Evolutionary conservation across 2,329 filamentous ascomycete genomes (phyloP).

Genomic region (Xylariales sp.): DNA sequence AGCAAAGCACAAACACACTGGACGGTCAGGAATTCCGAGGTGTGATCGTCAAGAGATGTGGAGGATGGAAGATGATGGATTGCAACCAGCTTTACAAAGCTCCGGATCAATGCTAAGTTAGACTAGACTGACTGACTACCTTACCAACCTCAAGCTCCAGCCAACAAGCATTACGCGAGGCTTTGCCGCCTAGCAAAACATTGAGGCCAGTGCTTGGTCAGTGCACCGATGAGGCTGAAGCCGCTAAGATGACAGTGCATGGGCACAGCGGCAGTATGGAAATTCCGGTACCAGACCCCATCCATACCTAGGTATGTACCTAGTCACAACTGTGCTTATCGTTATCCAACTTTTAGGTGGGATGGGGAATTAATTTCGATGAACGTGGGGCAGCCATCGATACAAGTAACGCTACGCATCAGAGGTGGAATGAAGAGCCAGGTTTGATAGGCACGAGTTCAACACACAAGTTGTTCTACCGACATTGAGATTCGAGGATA

Average conservation of each 20-base stretch:
- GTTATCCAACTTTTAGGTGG: not conserved
- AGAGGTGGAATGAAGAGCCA: too few species aligned
- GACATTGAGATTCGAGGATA: too few species aligned
- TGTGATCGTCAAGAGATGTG: conserved; percentile 11
- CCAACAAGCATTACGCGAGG: conserved; percentile 27
- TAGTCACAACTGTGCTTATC: too few species aligned
- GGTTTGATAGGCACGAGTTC: too few species aligned
- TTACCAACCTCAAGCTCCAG: conserved; percentile 6
- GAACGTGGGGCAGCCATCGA: not conserved
- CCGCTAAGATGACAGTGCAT: not conserved
- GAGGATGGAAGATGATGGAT: conserved; percentile 12
- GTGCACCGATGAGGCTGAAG: conserved; percentile 1
- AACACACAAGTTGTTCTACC: too few species aligned
- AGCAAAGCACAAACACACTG: not conserved
- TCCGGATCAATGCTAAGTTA: too few species aligned
- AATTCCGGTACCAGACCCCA: not conserved
- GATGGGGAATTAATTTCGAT: not conserved
- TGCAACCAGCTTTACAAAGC: conserved; percentile 5
- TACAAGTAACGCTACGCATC: not conserved
- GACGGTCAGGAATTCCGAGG: not conserved
- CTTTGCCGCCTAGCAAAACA: conserved; percentile 29
- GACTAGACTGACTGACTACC: too few species aligned
- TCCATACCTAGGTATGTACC: too few species aligned
- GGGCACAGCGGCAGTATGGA: not conserved
- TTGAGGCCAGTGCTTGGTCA: not conserved